These are phyloP conservation scores for Laguncularia racemosa DNA, from an alignment of 345 rosid genomes.

Conservation along the genomic window DNA sequence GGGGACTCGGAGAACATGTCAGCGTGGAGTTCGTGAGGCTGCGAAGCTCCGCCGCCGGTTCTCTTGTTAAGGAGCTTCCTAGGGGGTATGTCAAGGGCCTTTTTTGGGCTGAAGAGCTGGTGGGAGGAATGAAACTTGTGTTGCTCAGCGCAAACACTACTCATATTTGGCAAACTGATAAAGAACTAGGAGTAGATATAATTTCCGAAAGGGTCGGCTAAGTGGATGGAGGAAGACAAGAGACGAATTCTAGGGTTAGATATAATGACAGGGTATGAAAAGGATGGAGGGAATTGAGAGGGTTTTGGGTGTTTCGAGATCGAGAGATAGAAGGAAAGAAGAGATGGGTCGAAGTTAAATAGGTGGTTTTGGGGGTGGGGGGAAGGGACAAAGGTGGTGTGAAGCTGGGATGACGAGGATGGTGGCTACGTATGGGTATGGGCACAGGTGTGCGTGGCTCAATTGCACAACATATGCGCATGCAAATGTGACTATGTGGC, in stretches of 20 bases:
- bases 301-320: not conserved
- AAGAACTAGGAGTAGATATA: not conserved
- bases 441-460: conserved; percentile 36
- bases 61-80: conserved; percentile 35
- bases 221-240: not conserved
- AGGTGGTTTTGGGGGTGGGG: conserved; percentile 8
- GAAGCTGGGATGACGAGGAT: not conserved
- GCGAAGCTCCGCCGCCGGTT: conserved; percentile 7
- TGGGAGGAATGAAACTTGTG: conserved; percentile 27
- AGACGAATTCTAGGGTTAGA: not conserved
- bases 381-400: conserved; percentile 9
- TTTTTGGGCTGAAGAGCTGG: conserved; percentile 21
- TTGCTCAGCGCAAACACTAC: conserved; percentile 40
- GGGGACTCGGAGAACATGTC: conserved; percentile 12
- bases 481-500: conserved; percentile 51
- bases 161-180: conserved; percentile 16
- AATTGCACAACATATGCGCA: conserved; percentile 34
- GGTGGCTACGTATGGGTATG: conserved; percentile 17
- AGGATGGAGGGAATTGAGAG: too few species aligned
- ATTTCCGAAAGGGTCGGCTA: not conserved
- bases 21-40: conserved; percentile 8
- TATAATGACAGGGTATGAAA: too few species aligned
- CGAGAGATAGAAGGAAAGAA: not conserved
- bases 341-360: not conserved
- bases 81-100: conserved; percentile 52